Base-by-base conservation (phyloP, 805 yeast genomes). In the Pichia exigua region DNA sequence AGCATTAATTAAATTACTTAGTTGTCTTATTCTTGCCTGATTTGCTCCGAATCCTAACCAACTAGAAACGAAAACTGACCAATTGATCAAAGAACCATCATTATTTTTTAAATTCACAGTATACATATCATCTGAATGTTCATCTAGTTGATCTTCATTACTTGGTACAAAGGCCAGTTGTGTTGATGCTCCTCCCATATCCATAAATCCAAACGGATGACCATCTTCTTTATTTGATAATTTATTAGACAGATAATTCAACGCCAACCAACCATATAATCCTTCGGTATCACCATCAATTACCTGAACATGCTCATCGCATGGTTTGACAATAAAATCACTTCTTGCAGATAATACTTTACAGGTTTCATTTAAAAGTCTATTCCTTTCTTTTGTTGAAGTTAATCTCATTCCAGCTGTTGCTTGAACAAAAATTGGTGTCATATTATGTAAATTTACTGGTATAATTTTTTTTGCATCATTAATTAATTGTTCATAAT, bases 41-140 rank as follows among this genome's bases (percentile, higher is more conserved):
- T 94, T 94, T 2, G 98, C 98, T 13, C 99, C 99, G 69, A 88
- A 94, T 0, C 98, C 98, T 12, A 94, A 74, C 99, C 99, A 94
- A 0, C 98, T 89, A 38, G 94, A 85, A 7, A 94, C 97, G 70
- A 90, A 94, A 0, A 94, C 85, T 41, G 82, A 76, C 96, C 96
- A 92, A 44, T 75, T 73, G 56, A 85, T 90, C 2, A 78, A 59
- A 2, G 74, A 74, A 24, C 98, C 97, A 60, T 85, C 79, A 27
- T 84, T 66, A 47, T 79, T 83, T 51, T 90, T 76, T 52, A 94
- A 69, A 17, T 75, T 73, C 2, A 94, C 78, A 2, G 73, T 75
- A 28, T 84, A 79, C 50, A 91, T 74, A 64, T 90, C 96, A 49
- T 91, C 91, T 42, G 69, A 64, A 65, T 89, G 95, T 55, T 76